Percentiles rank a stretch among this genome's conserved stretches.
phyloP scores from a whole-genome alignment of 2,329 filamentous ascomycete genomes.

The Diaporthe helianthi region DNA sequence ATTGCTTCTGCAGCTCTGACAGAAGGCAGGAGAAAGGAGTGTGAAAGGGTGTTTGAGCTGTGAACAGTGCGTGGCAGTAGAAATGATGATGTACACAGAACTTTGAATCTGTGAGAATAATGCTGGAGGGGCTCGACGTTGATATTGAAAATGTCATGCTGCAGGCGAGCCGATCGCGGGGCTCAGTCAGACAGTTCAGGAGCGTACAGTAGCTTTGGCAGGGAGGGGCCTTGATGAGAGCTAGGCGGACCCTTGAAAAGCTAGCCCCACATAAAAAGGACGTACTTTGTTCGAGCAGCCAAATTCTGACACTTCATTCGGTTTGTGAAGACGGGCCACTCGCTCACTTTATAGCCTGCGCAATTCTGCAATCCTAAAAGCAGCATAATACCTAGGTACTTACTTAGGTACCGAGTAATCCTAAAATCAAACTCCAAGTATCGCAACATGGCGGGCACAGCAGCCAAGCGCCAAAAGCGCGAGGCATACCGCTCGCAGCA shows the following conservation, averaged over 20 bases:
- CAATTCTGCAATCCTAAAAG: background rate
- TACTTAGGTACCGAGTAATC: no score
- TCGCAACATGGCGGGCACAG: conserved; percentile 15
- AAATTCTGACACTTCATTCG: conserved; percentile 25
- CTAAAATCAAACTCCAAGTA: background rate
- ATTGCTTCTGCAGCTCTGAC: background rate
- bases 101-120: background rate
- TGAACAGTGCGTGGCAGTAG: background rate
- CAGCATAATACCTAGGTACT: no score
- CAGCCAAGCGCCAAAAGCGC: conserved; percentile 68
- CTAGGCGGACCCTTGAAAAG: conserved; percentile 22
- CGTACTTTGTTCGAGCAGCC: background rate
- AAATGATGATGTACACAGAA: background rate
- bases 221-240: conserved; percentile 20
- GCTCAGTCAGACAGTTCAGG: conserved; percentile 25
- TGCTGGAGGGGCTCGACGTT: conserved; percentile 36
- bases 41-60: background rate
- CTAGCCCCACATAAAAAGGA: background rate
- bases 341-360: background rate
- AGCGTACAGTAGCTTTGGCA: conserved; percentile 13
- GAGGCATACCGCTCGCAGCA: conserved; percentile 67
- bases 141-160: conserved; percentile 36
- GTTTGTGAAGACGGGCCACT: conserved; percentile 16
- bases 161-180: conserved; percentile 40
- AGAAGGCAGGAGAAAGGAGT: background rate